A percentile compares a stretch with the other conserved stretches of the same genome.
phyloP scores from a whole-genome alignment of 805 yeast species.

The Yarrowia deformans region DNA sequence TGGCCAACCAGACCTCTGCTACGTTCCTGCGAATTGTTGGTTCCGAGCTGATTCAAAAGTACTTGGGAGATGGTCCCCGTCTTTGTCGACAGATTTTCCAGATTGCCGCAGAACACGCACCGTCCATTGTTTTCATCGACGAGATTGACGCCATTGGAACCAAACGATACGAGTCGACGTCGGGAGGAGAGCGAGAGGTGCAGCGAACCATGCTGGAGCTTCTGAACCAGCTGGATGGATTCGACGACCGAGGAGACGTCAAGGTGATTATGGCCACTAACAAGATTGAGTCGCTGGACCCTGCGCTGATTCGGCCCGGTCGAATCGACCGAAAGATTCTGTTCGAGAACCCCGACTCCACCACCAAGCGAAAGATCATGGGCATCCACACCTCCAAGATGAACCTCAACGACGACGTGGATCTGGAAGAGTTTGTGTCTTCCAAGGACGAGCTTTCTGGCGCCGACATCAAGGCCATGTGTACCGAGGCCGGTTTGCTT shows the following conservation, averaged over 20 bases:
- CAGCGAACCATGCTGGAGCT: constrained; percentile 98
- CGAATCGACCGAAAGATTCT: constrained; percentile 95
- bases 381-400: constrained; percentile 91
- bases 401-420: constrained; percentile 88
- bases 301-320: constrained; percentile 96
- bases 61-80: constrained; percentile 97
- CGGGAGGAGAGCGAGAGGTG: constrained; percentile 97
- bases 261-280: constrained; percentile 98
- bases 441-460: constrained; percentile 95
- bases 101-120: constrained; percentile 96
- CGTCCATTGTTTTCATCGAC: constrained; percentile 97
- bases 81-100: constrained; percentile 92
- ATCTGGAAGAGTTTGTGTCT: constrained; percentile 84
- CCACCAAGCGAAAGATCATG: constrained; percentile 90
- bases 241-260: constrained; percentile 96
- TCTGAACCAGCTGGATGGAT: constrained; percentile 94
- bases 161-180: constrained; percentile 88
- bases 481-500: constrained; percentile 95
- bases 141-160: constrained; percentile 99
- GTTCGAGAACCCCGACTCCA: constrained; percentile 94
- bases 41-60: constrained; percentile 94
- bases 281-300: constrained; percentile 91
- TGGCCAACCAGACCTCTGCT: constrained; percentile 97
- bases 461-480: constrained; percentile 96
- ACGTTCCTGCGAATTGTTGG: constrained; percentile 96